Base-by-base conservation (phyloP, 139 green algal species). In the Nannochloris sp. region DNA sequence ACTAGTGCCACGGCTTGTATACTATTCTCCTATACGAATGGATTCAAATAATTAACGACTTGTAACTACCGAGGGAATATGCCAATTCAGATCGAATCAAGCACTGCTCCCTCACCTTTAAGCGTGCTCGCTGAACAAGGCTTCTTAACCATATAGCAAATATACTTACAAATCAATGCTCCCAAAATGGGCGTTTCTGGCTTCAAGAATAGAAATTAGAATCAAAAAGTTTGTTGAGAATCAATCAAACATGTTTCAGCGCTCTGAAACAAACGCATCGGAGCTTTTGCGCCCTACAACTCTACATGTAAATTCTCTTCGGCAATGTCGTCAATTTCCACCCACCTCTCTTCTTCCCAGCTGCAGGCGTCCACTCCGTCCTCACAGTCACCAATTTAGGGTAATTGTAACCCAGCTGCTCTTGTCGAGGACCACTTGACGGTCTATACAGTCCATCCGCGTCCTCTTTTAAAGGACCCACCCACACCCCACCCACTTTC, bases 231-330 rank as follows among this genome's bases (percentile, higher is more conserved):
- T n/a, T n/a, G n/a, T n/a, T n/a, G n/a, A n/a, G n/a, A n/a, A n/a
- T n/a, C n/a, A n/a, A n/a, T n/a, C n/a, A n/a, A n/a, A n/a, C n/a
- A n/a, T n/a, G n/a, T n/a, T n/a, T n/a, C n/a, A n/a, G n/a, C n/a
- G n/a, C n/a, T n/a, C n/a, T n/a, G n/a, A n/a, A n/a, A n/a, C n/a
- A n/a, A n/a, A n/a, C n/a, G n/a, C n/a, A n/a, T n/a, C n/a, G n/a
- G n/a, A n/a, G n/a, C 37, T 45, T n/a, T 45, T 45, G 37, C 10
- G 37, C 12, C 37, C 9, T 45, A 45, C 9, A 45, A n/a, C 12
- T 36, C 55, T 36, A 75, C 70, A 76, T 76, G 2, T 72, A 35
- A 32, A 77, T 77, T n/a, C 70, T 48, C 32, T 60, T 38, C 35
- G 24, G 33, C 46, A 53, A 68, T 29, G 71, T 72, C n/a, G 53